Evolutionary conservation across 805 yeast genomes (phyloP).

Genomic region (Zygotorulaspora danielsina): DNA sequence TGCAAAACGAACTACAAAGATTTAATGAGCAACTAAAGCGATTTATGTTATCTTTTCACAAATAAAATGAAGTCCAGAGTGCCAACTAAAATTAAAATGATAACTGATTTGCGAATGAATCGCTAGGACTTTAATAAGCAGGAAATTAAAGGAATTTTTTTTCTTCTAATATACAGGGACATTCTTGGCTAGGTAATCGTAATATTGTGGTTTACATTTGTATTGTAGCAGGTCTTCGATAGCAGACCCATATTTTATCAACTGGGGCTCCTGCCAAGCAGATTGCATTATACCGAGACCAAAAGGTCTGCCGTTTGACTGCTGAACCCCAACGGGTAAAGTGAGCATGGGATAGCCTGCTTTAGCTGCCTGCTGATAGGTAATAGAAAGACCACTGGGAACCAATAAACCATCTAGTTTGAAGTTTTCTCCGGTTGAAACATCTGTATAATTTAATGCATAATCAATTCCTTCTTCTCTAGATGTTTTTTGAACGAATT

Average conservation of each 20-base stretch:
- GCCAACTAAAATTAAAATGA: too few species aligned
- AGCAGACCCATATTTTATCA: constrained; percentile 32
- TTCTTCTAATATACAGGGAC: constrained; percentile 25
- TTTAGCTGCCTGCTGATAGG: constrained; percentile 33
- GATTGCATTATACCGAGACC: constrained; percentile 32
- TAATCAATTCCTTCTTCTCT: constrained; percentile 34
- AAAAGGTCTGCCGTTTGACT: constrained; percentile 27
- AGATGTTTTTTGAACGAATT: constrained; percentile 29
- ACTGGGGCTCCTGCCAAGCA: constrained; percentile 29
- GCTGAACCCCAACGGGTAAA: constrained; percentile 25
- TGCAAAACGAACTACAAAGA: too few species aligned
- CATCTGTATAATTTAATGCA: constrained; percentile 31
- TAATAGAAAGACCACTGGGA: constrained; percentile 24
- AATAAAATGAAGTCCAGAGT: too few species aligned
- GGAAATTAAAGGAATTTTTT: too few species aligned
- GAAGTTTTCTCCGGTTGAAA: constrained; percentile 25
- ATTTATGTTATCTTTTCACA: too few species aligned
- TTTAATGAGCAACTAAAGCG: too few species aligned
- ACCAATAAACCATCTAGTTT: constrained; percentile 26
- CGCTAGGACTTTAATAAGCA: too few species aligned
- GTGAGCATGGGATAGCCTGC: constrained; percentile 34
- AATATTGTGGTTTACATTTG: constrained; percentile 23
- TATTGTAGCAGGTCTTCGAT: constrained; percentile 27
- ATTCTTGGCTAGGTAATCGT: constrained; percentile 27
- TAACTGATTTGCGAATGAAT: too few species aligned